These are phyloP conservation scores for Cutaneotrichosporon sp. DNA, from an alignment of 1,284 basidiomycete genomes.

Conservation along the genomic window DNA sequence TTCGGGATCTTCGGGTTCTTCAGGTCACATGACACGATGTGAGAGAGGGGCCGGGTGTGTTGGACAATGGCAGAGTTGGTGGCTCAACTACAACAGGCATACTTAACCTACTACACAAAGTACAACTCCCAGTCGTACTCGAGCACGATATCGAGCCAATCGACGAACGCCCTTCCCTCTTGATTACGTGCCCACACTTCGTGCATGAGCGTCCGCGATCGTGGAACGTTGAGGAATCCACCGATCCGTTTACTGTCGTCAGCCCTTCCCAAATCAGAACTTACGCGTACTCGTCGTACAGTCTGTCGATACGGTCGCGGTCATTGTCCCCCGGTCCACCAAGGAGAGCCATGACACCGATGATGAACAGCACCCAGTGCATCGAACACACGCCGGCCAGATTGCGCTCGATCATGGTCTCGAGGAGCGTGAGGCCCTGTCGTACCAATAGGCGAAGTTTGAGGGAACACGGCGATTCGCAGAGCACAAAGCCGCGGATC, in stretches of 20 bases:
- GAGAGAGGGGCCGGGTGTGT: no score
- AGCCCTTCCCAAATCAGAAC: not conserved
- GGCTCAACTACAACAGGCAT: no score
- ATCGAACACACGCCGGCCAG: not conserved
- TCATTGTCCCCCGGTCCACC: not conserved
- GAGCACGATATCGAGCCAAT: constrained; percentile 5
- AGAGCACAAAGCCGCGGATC: constrained; percentile 4
- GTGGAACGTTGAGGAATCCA: constrained; percentile 3
- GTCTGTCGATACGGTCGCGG: constrained; percentile 1
- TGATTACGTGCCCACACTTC: constrained; percentile 5
- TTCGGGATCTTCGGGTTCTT: no score
- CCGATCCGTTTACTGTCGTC: not conserved
- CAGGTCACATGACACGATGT: no score
- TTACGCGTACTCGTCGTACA: not conserved
- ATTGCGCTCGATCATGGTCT: constrained; percentile 3
- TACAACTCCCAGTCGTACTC: constrained; percentile 9
- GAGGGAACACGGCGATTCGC: constrained; percentile 4
- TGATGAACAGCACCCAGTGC: constrained; percentile 4
- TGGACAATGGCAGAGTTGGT: no score
- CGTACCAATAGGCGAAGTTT: constrained; percentile 1
- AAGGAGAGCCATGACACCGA: not conserved
- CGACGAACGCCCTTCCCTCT: constrained; percentile 3
- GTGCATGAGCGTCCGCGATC: not conserved
- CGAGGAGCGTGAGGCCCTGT: not conserved
- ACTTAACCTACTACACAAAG: not conserved